A percentile compares a stretch with the other conserved stretches of the same genome.
Evolutionary conservation across 1,284 basidiomycete genomes (phyloP).

Genomic region (Apiotrichum gracile): DNA sequence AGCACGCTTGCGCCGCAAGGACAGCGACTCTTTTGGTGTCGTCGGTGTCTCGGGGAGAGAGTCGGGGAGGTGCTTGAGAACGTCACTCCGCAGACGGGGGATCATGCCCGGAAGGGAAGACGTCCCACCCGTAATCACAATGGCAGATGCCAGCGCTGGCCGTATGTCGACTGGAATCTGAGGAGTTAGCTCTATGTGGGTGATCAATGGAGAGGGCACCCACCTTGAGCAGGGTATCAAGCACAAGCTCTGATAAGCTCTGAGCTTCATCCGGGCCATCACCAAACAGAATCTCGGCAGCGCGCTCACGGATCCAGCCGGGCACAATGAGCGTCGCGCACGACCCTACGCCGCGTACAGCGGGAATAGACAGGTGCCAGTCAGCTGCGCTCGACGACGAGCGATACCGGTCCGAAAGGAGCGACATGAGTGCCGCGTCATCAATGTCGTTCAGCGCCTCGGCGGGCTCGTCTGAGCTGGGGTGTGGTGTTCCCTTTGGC

Average conservation of each 20-base stretch:
- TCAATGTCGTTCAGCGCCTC: slow-evolving; percentile 10
- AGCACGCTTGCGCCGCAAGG: slow-evolving; percentile 27
- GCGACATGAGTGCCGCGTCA: slow-evolving; percentile 10
- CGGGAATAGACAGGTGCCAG: slow-evolving; percentile 16
- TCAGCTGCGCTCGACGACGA: slow-evolving; percentile 16
- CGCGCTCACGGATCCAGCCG: slow-evolving; percentile 89
- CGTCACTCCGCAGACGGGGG: slow-evolving; percentile 69
- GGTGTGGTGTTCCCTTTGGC: background rate
- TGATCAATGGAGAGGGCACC: slow-evolving; percentile 8
- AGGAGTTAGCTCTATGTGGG: background rate
- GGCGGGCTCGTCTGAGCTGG: background rate
- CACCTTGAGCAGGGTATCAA: slow-evolving; percentile 73
- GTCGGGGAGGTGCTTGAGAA: slow-evolving; percentile 57
- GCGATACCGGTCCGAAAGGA: slow-evolving; percentile 16
- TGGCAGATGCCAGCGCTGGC: slow-evolving; percentile 67
- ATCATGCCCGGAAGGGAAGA: slow-evolving; percentile 89
- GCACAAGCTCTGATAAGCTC: slow-evolving; percentile 70
- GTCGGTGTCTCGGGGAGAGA: slow-evolving; percentile 17
- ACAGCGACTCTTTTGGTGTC: slow-evolving; percentile 8
- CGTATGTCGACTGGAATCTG: slow-evolving; percentile 85
- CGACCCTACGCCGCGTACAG: slow-evolving; percentile 1
- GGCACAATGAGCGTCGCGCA: slow-evolving; percentile 61
- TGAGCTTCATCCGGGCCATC: slow-evolving; percentile 66
- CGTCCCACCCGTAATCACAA: slow-evolving; percentile 82
- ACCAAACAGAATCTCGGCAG: slow-evolving; percentile 84